Percentiles rank a stretch among this genome's conserved stretches.
These are phyloP conservation scores for Pleurotus giganteus DNA, from an alignment of 768 basidiomycete species.

Conservation along the genomic window DNA sequence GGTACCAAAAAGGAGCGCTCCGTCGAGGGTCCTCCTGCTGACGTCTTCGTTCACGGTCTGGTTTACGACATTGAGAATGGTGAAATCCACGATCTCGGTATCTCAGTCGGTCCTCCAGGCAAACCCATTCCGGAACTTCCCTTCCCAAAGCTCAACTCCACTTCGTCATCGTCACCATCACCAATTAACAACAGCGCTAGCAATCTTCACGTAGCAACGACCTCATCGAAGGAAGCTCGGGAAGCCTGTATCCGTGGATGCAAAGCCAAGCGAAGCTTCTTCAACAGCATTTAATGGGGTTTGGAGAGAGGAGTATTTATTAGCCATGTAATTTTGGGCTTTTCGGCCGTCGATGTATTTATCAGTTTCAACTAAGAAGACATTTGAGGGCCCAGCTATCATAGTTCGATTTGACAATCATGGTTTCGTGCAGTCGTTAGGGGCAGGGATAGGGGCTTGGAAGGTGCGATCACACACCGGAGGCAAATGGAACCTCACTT, in stretches of 20 bases:
- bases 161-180: not conserved
- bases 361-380: too few species aligned
- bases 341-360: too few species aligned
- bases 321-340: too few species aligned
- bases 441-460: too few species aligned
- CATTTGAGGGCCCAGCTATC: too few species aligned
- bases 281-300: not conserved
- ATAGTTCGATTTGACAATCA: too few species aligned
- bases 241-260: not conserved
- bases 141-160: slow-evolving; percentile 6
- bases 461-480: too few species aligned
- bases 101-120: slow-evolving; percentile 8
- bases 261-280: slow-evolving; percentile 5
- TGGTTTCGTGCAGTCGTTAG: too few species aligned
- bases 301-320: too few species aligned
- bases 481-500: too few species aligned
- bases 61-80: slow-evolving; percentile 10
- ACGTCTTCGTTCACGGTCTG: slow-evolving; percentile 8
- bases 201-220: not conserved
- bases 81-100: slow-evolving; percentile 3
- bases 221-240: not conserved
- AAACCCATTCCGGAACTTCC: slow-evolving; percentile 6
- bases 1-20: not conserved
- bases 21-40: not conserved
- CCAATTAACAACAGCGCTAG: not conserved